Evolutionary conservation across 2,329 filamentous ascomycete species (phyloP), one percentile per base, ranked within the genome.

Genomic region (Colletotrichum chlorophyti): DNA sequence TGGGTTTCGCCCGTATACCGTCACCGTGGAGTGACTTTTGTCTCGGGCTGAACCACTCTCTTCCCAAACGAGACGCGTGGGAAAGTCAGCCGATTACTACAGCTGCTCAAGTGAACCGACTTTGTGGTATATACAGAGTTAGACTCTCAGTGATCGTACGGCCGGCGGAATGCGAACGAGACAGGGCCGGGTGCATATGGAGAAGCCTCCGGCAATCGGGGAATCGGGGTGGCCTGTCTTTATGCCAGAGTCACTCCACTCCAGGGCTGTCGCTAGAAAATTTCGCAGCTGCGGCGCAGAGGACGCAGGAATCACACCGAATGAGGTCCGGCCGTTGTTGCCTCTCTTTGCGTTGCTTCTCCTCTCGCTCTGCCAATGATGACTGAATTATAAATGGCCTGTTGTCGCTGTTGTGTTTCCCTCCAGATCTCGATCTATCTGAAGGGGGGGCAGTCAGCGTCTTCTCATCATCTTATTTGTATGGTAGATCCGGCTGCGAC

Each of bases 181-280:
- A 46, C 14, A 35, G 24, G 32, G 19, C 55, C 55, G 43, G 51
- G n/a, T n/a, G n/a, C n/a, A n/a, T n/a, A n/a, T 37, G 21, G 29
- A 29, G 26, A 49, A 15, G 37, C 38, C 29, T 42, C 43, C 55
- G 55, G 55, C 24, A 40, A 43, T 54, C 43, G 43, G 55, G 26
- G 43, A 23, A 43, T 43, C 37, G 51, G 51, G 11, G 51, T 59
- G 55, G 50, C 51, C 51, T 55, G 51, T 37, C 45, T 45, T 29
- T 45, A 45, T 40, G 55, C 38, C 43, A 55, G 52, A 55, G 51
- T 59, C 55, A 59, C 55, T 49, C 55, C 51, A 59, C 55, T 59
- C 43, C 55, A 55, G 55, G 43, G 51, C 51, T 55, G 55, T 55
- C 51, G 55, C 55, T 26, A 38, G 31, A 55, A 43, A 34, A 45